A percentile compares a stretch with the other conserved stretches of the same genome.
These are phyloP conservation scores for Nigrograna mackinnonii DNA, from an alignment of 2,329 filamentous ascomycete species.

Conservation along the genomic window DNA sequence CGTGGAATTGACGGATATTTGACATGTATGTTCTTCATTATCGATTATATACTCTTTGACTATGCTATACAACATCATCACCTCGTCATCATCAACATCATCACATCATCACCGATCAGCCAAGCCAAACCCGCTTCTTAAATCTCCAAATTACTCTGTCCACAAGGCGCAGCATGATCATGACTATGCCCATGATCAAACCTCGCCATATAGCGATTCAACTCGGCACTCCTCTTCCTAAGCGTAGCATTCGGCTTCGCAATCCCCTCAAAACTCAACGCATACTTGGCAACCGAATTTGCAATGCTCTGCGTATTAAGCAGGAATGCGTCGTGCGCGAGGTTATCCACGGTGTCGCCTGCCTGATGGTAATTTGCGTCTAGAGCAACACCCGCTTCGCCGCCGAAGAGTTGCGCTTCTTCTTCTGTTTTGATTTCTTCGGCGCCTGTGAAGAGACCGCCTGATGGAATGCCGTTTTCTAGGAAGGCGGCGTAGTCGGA, in stretches of 20 bases:
- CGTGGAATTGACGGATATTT: too few relatives aligned
- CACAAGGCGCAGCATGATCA: conserved; percentile 15
- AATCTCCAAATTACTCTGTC: conserved; percentile 2
- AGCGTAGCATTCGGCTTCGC: conserved; percentile 29
- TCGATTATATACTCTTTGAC: too few relatives aligned
- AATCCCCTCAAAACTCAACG: conserved; percentile 38
- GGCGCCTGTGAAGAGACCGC: conserved; percentile 45
- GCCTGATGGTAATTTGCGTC: conserved; percentile 43
- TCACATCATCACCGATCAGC: too few relatives aligned
- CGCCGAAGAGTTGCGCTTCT: conserved; percentile 40
- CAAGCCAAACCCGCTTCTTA: too few relatives aligned
- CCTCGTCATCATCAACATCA: not conserved
- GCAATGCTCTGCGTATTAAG: conserved; percentile 44
- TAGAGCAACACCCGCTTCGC: conserved; percentile 38
- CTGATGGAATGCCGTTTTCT: conserved; percentile 42
- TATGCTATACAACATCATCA: too few relatives aligned
- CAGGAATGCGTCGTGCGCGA: conserved; percentile 39
- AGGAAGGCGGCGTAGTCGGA: conserved; percentile 48
- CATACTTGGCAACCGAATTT: conserved; percentile 43
- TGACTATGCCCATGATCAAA: conserved; percentile 32
- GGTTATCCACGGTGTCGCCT: conserved; percentile 41
- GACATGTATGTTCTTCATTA: too few relatives aligned
- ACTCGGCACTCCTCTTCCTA: conserved; percentile 33
- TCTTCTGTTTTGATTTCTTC: conserved; percentile 44
- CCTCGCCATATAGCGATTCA: conserved; percentile 19